Evolutionary conservation across 2,329 filamentous ascomycete species (phyloP), one percentile per base, ranked within the genome.

Genomic region (Epicoccum nigrum): DNA sequence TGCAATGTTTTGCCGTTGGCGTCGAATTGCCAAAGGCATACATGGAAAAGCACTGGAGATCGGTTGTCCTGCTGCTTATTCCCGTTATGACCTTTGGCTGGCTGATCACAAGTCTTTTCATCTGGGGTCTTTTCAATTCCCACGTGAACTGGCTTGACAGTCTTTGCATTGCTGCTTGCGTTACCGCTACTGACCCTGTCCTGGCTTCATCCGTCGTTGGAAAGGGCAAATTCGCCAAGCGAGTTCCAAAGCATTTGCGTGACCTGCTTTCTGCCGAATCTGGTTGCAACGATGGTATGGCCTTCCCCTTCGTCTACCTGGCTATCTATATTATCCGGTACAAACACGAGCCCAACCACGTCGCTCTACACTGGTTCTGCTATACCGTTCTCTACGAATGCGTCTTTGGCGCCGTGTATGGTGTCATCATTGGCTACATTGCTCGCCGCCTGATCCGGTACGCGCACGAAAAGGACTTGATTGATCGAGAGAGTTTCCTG

Each of bases 281-380:
- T 7, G 94, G 94, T 23, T 99, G 94, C 77, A 99, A 99, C 81
- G 94, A 99, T 73, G 94, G 94, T 76, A 99, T 99, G 94, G 94
- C 94, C 1, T 99, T 99, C 69, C 94, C 94, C 0, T 99, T 99
- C 73, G 85, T 99, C 65, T 99, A 99, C 71, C 81, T 99, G 23
- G 87, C 90, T 1, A 79, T 97, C 23, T 97, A 97, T 74, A 83
- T 97, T 38, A 90, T 97, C 60, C 85, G 88, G 60, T 96, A 93
- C 71, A 80, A 87, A 56, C 85, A 85, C 21, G 74, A 88, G 61
- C 85, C 88, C 4, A 75, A 77, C 38, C 74, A 89, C 45, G 89
- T 96, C 33, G 83, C 87, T 13, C 87, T 87, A 56, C 86, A 97
- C 75, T 99, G 92, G 87, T 84, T 97, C 64, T 90, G 92, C 67